Conservation (phyloP, 257 asterid species). For the Parsonsia alboflavescens region DNA sequence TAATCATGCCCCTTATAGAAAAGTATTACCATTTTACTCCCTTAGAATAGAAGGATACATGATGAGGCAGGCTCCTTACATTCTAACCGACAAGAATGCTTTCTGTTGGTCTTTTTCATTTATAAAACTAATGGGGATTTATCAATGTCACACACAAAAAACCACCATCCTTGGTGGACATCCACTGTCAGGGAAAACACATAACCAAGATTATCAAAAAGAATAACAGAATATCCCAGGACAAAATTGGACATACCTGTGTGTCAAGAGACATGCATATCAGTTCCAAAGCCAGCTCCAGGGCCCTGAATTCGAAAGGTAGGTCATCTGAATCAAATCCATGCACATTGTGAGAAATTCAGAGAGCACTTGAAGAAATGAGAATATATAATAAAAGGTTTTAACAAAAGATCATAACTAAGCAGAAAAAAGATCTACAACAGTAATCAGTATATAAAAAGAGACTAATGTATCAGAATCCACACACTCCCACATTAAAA, state of each 20-base stretch:
- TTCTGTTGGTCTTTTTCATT: not conserved
- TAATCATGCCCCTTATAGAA: not conserved
- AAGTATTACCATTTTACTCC: not conserved
- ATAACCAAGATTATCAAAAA: not conserved
- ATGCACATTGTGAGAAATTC: constrained; percentile 21
- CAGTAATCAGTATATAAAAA: not conserved
- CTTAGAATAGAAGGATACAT: not conserved
- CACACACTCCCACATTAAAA: not conserved
- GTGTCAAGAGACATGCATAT: constrained; percentile 88
- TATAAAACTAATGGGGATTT: not conserved
- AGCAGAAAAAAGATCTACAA: not conserved
- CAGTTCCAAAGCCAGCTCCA: constrained; percentile 94
- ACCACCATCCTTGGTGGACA: not conserved
- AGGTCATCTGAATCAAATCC: constrained; percentile 69
- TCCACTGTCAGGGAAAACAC: not conserved
- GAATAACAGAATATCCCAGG: not conserved
- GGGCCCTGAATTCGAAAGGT: constrained; percentile 93
- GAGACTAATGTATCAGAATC: not conserved
- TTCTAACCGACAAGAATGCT: not conserved
- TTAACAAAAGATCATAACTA: not conserved
- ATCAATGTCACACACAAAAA: not conserved
- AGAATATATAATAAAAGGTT: not conserved
- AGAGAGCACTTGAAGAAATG: not conserved
- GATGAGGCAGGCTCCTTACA: not conserved
- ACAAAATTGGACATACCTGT: constrained; percentile 52